Percentiles rank a stretch among this genome's conserved stretches.
Conservation (phyloP, 148 eudicot genomes). For the Amaranthus cruentus region DNA sequence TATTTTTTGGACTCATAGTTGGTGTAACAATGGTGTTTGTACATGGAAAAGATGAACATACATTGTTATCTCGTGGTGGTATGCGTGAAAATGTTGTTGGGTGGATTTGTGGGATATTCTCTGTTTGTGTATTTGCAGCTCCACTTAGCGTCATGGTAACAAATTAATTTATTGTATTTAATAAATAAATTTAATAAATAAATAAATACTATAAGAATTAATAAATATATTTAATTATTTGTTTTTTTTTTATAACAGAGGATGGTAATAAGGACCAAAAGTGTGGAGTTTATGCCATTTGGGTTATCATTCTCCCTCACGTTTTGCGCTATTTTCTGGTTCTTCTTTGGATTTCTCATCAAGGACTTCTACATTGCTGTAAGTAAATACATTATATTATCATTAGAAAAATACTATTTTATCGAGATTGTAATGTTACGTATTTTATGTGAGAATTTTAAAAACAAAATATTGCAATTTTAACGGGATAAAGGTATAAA, state of each 20-base stretch:
- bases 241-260: constrained; percentile 36
- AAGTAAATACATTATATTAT: constrained; percentile 17
- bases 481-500: no score
- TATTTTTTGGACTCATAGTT: constrained; percentile 37
- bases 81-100: constrained; percentile 50
- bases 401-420: not conserved
- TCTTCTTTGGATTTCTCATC: constrained; percentile 66
- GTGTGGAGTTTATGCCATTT: constrained; percentile 83
- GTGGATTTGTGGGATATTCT: constrained; percentile 79
- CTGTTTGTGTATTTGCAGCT: constrained; percentile 65
- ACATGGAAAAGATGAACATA: constrained; percentile 28
- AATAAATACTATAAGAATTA: not conserved
- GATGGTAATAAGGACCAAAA: constrained; percentile 62
- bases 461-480: no score
- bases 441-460: no score
- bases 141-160: constrained; percentile 76
- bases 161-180: not conserved
- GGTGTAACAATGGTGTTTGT: constrained; percentile 28
- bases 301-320: constrained; percentile 66
- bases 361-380: constrained; percentile 66
- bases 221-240: not conserved
- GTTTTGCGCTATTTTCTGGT: constrained; percentile 75
- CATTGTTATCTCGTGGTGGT: constrained; percentile 25
- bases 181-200: not conserved
- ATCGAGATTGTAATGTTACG: not conserved